These are phyloP conservation scores for Gossypium anomalum DNA, from an alignment of 345 rosid genomes.

Conservation along the genomic window DNA sequence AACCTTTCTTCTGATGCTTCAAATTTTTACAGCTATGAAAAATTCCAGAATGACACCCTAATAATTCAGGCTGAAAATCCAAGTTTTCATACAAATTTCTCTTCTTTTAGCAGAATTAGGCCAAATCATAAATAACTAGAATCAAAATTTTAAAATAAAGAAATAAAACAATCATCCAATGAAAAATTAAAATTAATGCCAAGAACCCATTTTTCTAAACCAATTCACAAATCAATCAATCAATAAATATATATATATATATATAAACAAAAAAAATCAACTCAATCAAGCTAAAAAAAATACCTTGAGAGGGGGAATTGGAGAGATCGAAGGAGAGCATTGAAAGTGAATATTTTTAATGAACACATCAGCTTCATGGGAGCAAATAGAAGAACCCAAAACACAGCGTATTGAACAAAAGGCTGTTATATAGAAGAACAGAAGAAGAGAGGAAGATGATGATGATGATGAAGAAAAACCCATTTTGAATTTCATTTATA, in stretches of 20 bases:
- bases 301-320: slow-evolving; percentile 61
- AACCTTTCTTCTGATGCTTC: slow-evolving; percentile 11
- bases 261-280: neutral
- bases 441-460: neutral
- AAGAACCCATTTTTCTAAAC: slow-evolving; percentile 1
- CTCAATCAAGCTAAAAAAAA: neutral
- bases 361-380: slow-evolving; percentile 38
- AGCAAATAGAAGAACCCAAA: slow-evolving; percentile 41
- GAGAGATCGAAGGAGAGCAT: slow-evolving; percentile 57
- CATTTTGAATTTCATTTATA: slow-evolving; percentile 22
- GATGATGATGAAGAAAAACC: slow-evolving; percentile 16
- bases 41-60: slow-evolving; percentile 10
- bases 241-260: neutral
- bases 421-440: slow-evolving; percentile 31
- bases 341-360: slow-evolving; percentile 36
- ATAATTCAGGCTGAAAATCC: slow-evolving; percentile 1
- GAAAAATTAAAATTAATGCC: slow-evolving; percentile 1
- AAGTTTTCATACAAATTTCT: neutral
- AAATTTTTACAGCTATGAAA: slow-evolving; percentile 6
- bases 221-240: neutral
- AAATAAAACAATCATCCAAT: neutral
- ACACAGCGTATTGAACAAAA: slow-evolving; percentile 29
- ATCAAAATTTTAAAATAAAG: neutral
- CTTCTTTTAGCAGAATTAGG: neutral
- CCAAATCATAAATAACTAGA: slow-evolving; percentile 10